Evolutionary conservation across 768 basidiomycete species (phyloP), one percentile per base, ranked within the genome.

Genomic region (Suillus subalutaceus): DNA sequence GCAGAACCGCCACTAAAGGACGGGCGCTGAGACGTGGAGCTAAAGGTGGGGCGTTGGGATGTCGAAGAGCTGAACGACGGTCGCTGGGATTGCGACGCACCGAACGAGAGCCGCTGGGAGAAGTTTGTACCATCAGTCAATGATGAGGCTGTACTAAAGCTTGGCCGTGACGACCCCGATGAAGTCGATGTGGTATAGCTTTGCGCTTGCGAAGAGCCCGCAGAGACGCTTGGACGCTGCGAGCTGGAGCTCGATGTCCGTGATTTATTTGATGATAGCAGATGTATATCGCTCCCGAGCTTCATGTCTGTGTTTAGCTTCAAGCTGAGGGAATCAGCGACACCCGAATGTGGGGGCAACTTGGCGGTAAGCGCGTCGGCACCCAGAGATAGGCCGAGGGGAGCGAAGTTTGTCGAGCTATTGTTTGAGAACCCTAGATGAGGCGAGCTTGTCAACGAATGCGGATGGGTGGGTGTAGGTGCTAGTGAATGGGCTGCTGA

Each of bases 391-490:
- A 44, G 48, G 48, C 59, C 65, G 10, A 73, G 74, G 32, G 76
- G 69, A 57, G 23, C 62, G 30, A 60, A 58, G 30, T 67, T 67
- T 6, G 70, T 67, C 15, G 78, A 71, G 3, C 71, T 65, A 30
- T 65, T 65, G 38, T 69, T 75, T 30, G 75, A 53, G 26, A 75
- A 74, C 52, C 68, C 62, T 18, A 59, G 50, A 52, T 66, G 72
- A 18, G 76, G 76, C 26, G 76, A 77, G n/a, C 71, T 74, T 13
- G 71, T 66, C 37, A 77, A 69, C 9, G 76, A 78, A 55, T 69
- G 77, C 26, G 76, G 68, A 44, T 66, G 69, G 16, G 75, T 60
- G 23, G 75, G 53, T 13, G 72, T 60, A 4, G 69, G 67, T 30
- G 44, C 60, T 13, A 75, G 62, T 9, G 75, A 63, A 35, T 75